A percentile compares a stretch with the other conserved stretches of the same genome.
These are phyloP conservation scores for Xylaria sp. DNA, from an alignment of 2,329 filamentous ascomycete genomes.

Conservation along the genomic window DNA sequence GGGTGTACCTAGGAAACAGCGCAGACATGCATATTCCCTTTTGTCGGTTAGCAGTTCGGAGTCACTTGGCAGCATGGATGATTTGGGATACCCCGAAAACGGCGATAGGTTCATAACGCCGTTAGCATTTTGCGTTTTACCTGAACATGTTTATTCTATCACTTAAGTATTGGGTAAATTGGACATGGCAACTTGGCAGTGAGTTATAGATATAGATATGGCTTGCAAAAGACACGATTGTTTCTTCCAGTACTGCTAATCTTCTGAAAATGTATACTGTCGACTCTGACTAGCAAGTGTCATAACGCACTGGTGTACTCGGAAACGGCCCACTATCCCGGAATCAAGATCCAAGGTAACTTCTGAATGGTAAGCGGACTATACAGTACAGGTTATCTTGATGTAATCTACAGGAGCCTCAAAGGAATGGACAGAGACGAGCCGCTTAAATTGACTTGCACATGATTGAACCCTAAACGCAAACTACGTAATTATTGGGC, in stretches of 20 bases:
- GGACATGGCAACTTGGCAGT: background rate
- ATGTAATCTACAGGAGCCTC: background rate
- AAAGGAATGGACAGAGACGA: background rate
- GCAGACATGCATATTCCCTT: constrained; percentile 27
- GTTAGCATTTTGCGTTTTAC: constrained; percentile 28
- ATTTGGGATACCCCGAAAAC: constrained; percentile 35
- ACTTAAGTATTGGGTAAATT: background rate
- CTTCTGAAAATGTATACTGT: background rate
- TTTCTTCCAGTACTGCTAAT: background rate
- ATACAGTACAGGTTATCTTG: background rate
- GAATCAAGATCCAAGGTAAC: background rate
- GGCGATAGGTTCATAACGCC: constrained; percentile 27
- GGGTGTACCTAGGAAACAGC: constrained; percentile 8
- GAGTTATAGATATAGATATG: constrained; percentile 2
- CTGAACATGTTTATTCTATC: background rate
- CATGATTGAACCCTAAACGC: background rate
- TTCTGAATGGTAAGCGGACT: background rate
- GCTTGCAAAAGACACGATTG: constrained; percentile 4
- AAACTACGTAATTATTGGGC: constrained; percentile 10
- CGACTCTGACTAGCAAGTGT: background rate
- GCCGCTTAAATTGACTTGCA: background rate
- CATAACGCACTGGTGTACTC: background rate
- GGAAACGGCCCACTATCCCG: background rate
- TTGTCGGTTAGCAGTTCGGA: constrained; percentile 25
- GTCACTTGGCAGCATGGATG: constrained; percentile 31